These are phyloP conservation scores for Eucalyptus leucophloia DNA, from an alignment of 345 rosid genomes.

Conservation along the genomic window DNA sequence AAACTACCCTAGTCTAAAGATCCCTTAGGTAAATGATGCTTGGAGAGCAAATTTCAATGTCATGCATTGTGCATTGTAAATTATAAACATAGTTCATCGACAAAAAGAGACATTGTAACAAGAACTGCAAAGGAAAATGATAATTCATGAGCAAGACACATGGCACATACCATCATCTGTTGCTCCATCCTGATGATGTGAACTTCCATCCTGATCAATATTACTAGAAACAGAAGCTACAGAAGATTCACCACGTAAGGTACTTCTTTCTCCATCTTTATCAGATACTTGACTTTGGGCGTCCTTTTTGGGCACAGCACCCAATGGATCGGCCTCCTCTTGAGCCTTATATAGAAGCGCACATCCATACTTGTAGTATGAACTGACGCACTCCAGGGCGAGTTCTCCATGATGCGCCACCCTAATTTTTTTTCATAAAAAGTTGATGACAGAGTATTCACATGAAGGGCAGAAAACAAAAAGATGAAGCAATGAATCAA, in stretches of 20 bases:
- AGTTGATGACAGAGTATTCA: neutral
- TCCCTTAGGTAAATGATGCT: neutral
- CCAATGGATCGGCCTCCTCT: constrained; percentile 90
- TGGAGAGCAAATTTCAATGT: too few relatives aligned
- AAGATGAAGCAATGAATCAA: neutral
- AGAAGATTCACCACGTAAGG: constrained; percentile 29
- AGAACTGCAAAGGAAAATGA: too few relatives aligned
- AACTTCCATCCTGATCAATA: constrained; percentile 33
- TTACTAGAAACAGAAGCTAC: constrained; percentile 34
- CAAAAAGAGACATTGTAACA: too few relatives aligned
- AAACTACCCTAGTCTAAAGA: neutral
- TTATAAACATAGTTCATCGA: too few relatives aligned
- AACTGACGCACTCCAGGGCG: constrained; percentile 46
- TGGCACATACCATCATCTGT: constrained; percentile 24
- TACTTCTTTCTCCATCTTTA: constrained; percentile 34
- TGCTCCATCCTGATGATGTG: constrained; percentile 31
- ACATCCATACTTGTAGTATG: constrained; percentile 76
- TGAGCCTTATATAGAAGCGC: constrained; percentile 80
- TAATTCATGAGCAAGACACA: neutral
- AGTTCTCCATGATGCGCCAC: constrained; percentile 72
- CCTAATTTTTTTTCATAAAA: constrained; percentile 3
- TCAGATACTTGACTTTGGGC: constrained; percentile 18
- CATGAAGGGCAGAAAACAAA: neutral
- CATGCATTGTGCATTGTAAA: too few relatives aligned
- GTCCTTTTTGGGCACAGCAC: constrained; percentile 57